A percentile compares a stretch with the other conserved stretches of the same genome.
Evolutionary conservation across 805 yeast genomes (phyloP).

Genomic region (Candida sithepensis): DNA sequence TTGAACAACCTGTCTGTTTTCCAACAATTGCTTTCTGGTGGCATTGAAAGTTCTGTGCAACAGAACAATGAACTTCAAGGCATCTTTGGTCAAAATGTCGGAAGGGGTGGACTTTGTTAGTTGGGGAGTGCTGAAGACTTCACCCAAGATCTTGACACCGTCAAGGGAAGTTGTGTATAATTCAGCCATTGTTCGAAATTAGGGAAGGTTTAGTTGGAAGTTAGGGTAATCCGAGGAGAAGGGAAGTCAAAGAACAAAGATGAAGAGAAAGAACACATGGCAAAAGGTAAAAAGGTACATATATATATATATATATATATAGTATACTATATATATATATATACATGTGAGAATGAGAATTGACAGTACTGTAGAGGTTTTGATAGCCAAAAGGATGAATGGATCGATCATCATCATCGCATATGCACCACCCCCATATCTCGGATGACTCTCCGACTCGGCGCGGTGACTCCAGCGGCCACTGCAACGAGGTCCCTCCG

Average conservation of each 20-base stretch:
- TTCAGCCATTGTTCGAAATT: constrained; percentile 20
- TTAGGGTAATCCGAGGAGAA: neutral
- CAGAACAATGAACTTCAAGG: constrained; percentile 66
- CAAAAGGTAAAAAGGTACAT: neutral
- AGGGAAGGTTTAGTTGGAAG: no score
- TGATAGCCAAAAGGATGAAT: neutral
- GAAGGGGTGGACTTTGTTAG: constrained; percentile 41
- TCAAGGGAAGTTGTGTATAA: constrained; percentile 33
- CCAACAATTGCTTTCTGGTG: constrained; percentile 54
- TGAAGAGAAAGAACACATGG: neutral
- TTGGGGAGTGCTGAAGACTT: constrained; percentile 34
- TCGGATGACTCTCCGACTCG: neutral
- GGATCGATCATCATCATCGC: neutral
- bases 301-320: neutral
- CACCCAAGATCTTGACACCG: constrained; percentile 54
- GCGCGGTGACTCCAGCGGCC: neutral
- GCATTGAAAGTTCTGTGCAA: constrained; percentile 70
- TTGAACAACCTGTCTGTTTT: constrained; percentile 61
- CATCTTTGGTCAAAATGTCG: constrained; percentile 53
- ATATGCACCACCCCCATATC: neutral
- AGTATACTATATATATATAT: neutral
- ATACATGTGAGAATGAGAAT: neutral
- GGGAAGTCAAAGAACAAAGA: neutral
- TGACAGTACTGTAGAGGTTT: no score
- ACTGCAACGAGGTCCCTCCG: no score